Conservation (phyloP, 2,329 filamentous ascomycete genomes). For the Torrubiellomyces zombiae region DNA sequence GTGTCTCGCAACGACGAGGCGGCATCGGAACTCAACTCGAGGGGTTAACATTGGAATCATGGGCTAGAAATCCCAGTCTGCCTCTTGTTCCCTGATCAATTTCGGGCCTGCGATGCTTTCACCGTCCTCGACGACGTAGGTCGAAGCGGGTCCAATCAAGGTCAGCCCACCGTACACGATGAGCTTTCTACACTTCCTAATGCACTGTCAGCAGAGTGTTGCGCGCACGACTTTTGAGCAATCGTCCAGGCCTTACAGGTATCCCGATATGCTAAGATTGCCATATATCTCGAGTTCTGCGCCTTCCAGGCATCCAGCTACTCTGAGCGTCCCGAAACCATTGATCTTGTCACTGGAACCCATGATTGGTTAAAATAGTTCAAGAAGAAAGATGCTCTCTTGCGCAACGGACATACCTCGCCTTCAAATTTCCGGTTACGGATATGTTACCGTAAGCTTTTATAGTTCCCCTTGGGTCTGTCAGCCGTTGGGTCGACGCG, state of each 20-base stretch:
- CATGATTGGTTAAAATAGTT: too few relatives aligned
- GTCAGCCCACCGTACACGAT: constrained; percentile 29
- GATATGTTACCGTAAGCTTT: constrained; percentile 30
- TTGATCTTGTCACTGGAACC: constrained; percentile 24
- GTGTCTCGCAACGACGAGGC: too few relatives aligned
- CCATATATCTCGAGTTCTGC: constrained; percentile 30
- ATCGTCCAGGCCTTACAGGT: constrained; percentile 18
- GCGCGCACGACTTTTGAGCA: background rate
- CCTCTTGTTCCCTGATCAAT: constrained; percentile 22
- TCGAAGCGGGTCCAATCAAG: constrained; percentile 26
- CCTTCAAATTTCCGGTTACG: constrained; percentile 21
- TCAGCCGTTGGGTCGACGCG: too few relatives aligned
- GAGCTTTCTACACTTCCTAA: constrained; percentile 23
- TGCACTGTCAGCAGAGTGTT: constrained; percentile 3
- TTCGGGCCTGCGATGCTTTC: constrained; percentile 27
- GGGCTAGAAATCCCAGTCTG: constrained; percentile 21
- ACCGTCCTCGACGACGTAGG: constrained; percentile 23
- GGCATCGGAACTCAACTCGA: too few relatives aligned
- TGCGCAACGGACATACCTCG: constrained; percentile 19
- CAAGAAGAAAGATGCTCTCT: too few relatives aligned
- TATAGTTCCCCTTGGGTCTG: constrained; percentile 23
- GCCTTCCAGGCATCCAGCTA: constrained; percentile 25
- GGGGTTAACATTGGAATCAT: background rate
- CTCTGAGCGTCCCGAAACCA: constrained; percentile 27
- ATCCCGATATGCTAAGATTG: constrained; percentile 26